Evolutionary conservation across 352 stramenopile genomes (phyloP).

Genomic region (Phytophthora pisi): DNA sequence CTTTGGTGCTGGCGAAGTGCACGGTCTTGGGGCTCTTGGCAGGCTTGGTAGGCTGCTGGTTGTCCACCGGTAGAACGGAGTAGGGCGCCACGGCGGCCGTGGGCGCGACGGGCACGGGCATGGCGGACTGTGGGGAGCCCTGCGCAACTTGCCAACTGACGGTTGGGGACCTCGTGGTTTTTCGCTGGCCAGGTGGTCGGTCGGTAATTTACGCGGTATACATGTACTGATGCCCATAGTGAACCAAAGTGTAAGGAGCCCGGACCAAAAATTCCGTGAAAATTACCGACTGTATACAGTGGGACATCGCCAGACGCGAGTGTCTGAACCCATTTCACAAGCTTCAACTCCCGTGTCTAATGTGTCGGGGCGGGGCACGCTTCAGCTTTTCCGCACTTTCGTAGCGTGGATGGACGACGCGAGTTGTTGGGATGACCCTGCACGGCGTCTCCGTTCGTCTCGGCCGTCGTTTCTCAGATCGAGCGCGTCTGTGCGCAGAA

Average conservation of each 20-base stretch:
- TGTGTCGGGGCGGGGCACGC: not conserved
- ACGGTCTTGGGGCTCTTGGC: constrained; percentile 44
- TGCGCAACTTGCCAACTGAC: constrained; percentile 24
- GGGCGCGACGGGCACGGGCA: constrained; percentile 11
- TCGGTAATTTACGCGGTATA: constrained; percentile 13
- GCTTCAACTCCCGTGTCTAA: not conserved
- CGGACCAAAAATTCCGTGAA: constrained; percentile 3
- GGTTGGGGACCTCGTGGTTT: not conserved
- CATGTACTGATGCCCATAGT: not conserved
- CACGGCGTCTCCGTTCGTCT: not conserved
- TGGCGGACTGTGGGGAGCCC: not conserved
- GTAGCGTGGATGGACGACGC: too few relatives aligned
- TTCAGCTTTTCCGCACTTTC: not conserved
- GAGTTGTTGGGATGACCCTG: not conserved
- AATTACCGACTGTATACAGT: constrained; percentile 10
- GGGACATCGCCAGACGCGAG: not conserved
- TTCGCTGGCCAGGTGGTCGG: constrained; percentile 16
- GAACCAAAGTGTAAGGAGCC: not conserved
- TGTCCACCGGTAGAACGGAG: constrained; percentile 3
- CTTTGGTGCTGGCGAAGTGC: constrained; percentile 54
- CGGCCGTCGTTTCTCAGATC: constrained; percentile 21
- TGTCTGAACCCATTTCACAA: constrained; percentile 22
- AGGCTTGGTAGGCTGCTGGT: constrained; percentile 8
- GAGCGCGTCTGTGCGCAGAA: constrained; percentile 4
- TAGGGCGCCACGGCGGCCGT: constrained; percentile 15